phyloP scores from a whole-genome alignment of 2,329 filamentous ascomycete species.

The Fusarium albidum region DNA sequence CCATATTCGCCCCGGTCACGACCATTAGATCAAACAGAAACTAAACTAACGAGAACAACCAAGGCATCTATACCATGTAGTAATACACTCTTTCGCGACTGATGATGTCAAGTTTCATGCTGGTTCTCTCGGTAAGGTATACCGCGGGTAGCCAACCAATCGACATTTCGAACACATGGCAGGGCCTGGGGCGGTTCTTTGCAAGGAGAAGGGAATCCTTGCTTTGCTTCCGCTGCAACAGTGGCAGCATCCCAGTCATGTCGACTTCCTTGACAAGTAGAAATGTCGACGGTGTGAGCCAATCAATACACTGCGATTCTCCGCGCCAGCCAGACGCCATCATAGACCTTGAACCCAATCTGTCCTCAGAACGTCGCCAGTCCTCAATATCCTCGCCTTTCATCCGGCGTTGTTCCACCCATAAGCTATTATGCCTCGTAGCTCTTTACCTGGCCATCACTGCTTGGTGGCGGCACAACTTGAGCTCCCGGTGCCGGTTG shows the following conservation, averaged over 20 bases:
- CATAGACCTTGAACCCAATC: conserved; percentile 29
- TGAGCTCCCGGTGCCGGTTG: conserved; percentile 53
- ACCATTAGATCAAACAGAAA: conserved; percentile 11
- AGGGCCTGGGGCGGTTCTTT: background rate
- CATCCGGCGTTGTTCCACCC: background rate
- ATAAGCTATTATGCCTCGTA: conserved; percentile 57
- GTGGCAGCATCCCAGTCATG: background rate
- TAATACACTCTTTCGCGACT: conserved; percentile 27
- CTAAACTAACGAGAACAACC: conserved; percentile 18
- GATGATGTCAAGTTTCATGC: conserved; percentile 16
- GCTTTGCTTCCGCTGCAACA: background rate
- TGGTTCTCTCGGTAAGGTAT: conserved; percentile 6
- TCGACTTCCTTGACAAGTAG: conserved; percentile 1
- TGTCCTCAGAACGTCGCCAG: conserved; percentile 16
- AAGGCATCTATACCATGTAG: conserved; percentile 31
- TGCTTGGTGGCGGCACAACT: conserved; percentile 63
- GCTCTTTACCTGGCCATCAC: conserved; percentile 64
- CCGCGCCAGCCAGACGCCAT: conserved; percentile 31
- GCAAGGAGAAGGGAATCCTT: background rate
- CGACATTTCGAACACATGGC: background rate
- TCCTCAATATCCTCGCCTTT: conserved; percentile 3
- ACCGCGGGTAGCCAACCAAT: conserved; percentile 2
- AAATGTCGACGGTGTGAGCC: conserved; percentile 1
- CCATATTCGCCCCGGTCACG: conserved; percentile 31
- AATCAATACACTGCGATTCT: conserved; percentile 22